These are phyloP conservation scores for Russula vinacea DNA, from an alignment of 768 basidiomycete species.

Conservation along the genomic window DNA sequence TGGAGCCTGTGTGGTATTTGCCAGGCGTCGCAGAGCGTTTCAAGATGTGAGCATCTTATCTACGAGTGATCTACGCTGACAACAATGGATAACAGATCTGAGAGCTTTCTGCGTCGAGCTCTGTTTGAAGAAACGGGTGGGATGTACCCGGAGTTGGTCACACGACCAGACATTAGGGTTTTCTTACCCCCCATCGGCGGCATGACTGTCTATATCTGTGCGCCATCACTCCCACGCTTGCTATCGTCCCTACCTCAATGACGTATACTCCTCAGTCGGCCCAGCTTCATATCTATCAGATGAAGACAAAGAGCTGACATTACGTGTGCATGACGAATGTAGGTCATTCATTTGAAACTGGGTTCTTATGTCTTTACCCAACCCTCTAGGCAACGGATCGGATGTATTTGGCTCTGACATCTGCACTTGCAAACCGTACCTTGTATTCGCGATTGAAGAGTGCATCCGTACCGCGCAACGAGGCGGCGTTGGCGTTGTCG, in stretches of 20 bases:
- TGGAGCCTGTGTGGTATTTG: constrained; percentile 95
- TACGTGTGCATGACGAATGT: constrained; percentile 95
- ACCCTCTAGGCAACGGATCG: constrained; percentile 76
- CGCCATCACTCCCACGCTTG: constrained; percentile 28
- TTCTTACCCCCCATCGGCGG: constrained; percentile 95
- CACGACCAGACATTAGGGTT: constrained; percentile 90
- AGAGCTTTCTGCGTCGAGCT: constrained; percentile 79
- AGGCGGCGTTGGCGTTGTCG: constrained; percentile 88
- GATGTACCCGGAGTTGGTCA: constrained; percentile 94
- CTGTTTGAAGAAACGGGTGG: constrained; percentile 96
- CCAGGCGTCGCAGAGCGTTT: constrained; percentile 94
- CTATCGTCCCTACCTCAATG: neutral
- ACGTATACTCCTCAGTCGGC: constrained; percentile 53
- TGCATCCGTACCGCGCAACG: constrained; percentile 79
- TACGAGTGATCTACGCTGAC: neutral
- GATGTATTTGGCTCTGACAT: constrained; percentile 96
- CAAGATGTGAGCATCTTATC: constrained; percentile 61
- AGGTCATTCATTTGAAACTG: constrained; percentile 30
- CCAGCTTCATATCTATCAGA: constrained; percentile 76
- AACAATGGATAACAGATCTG: constrained; percentile 52
- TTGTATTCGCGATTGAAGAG: constrained; percentile 90
- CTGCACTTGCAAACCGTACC: constrained; percentile 90
- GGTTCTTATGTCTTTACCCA: neutral
- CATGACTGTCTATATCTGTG: constrained; percentile 89
- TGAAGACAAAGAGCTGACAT: constrained; percentile 72